Evolutionary conservation across 805 yeast genomes (phyloP), one percentile per base, ranked within the genome.

Genomic region (Starmera quercuum): DNA sequence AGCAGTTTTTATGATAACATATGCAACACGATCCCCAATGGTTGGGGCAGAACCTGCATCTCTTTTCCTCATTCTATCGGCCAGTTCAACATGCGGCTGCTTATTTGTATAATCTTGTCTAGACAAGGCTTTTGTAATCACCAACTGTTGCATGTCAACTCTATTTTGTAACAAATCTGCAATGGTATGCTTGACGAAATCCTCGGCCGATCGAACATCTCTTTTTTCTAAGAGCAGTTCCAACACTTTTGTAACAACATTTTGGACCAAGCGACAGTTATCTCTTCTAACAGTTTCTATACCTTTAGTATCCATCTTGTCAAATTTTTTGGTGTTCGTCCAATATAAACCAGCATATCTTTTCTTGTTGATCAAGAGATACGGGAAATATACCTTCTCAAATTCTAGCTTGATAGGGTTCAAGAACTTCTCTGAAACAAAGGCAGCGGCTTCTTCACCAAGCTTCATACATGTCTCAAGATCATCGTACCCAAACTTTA

Each of bases 281-380:
- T 92, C 99, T 67, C 99, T 78, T 58, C 99, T 78, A 28, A 92
- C 99, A 0, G 98, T 92, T 51, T 95, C 99, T 41, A 92, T 82
- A 57, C 99, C 99, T 53, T 92, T 92, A 22, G 97, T 90, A 56
- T 92, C 99, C 87, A 92, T 81, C 60, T 92, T 92, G 58, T 94
- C 98, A 49, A 75, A 85, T 43, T 84, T 85, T n/a, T 84, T 76
- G 0, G 97, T 81, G 30, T 75, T 73, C 0, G 98, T 92, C 98
- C 98, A 92, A 53, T 79, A 90, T 29, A 92, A 65, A 0, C 99
- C 99, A 2, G 98, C 99, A 53, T 92, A 92, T 58, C 99, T 73
- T 61, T 92, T 92, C 59, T 92, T 92, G 64, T 90, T 92, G 54
- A 92, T 92, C 54, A 92, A 66, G 43, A 92, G 63, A 53, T 92